phyloP scores from a whole-genome alignment of 768 basidiomycete genomes.

The Phaffia australis region DNA sequence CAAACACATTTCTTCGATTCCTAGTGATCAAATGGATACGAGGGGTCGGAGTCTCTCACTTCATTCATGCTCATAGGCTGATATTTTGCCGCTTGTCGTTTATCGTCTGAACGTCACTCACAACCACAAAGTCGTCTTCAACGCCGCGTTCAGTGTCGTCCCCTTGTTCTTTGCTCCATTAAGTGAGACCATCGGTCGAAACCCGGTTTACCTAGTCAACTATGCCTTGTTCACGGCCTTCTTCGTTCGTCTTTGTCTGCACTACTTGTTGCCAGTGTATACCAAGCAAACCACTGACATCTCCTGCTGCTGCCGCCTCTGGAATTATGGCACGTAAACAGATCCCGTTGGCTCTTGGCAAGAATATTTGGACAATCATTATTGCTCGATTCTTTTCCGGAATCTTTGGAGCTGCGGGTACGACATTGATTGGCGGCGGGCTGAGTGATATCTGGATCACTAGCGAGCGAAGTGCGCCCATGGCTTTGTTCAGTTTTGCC shows the following conservation, averaged over 20 bases:
- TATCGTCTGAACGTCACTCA: neutral
- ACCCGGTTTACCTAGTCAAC: slow-evolving; percentile 17
- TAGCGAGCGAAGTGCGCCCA: slow-evolving; percentile 28
- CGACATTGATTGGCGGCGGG: slow-evolving; percentile 29
- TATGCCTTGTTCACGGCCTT: slow-evolving; percentile 10
- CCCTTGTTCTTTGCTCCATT: slow-evolving; percentile 20
- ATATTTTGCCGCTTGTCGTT: neutral
- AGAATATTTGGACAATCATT: slow-evolving; percentile 29
- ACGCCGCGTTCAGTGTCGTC: slow-evolving; percentile 19
- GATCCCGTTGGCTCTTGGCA: slow-evolving; percentile 14
- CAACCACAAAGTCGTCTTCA: slow-evolving; percentile 11
- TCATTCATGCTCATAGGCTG: too few relatives aligned
- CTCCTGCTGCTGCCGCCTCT: neutral
- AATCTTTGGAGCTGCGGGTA: slow-evolving; percentile 28
- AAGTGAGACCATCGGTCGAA: slow-evolving; percentile 12
- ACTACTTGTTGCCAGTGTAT: neutral
- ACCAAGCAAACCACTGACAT: neutral
- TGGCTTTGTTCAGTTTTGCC: slow-evolving; percentile 25
- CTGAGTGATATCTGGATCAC: slow-evolving; percentile 29
- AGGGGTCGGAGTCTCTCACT: too few relatives aligned
- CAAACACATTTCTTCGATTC: neutral
- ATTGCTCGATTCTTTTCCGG: slow-evolving; percentile 27
- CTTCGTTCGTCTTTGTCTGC: neutral
- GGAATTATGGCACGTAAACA: too few relatives aligned
- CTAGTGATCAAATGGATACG: too few relatives aligned